These are phyloP conservation scores for Suillus hirtellus DNA, from an alignment of 768 basidiomycete genomes.

Conservation along the genomic window DNA sequence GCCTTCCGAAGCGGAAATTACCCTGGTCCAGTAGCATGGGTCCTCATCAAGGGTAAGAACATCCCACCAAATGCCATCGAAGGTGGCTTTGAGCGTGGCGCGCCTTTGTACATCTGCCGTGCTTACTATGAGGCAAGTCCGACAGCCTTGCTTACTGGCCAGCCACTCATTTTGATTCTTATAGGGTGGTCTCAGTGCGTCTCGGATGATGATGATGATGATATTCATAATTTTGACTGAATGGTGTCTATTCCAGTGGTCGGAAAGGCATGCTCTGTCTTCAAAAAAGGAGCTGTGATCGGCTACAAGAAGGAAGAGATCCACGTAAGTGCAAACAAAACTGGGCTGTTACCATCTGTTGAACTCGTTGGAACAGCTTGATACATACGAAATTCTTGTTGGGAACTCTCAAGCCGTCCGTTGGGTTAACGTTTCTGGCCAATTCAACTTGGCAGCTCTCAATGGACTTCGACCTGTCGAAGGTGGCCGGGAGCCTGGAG, in stretches of 20 bases:
- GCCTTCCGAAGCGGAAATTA: slow-evolving; percentile 47
- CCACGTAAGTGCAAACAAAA: slow-evolving; percentile 42
- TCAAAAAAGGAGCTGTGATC: slow-evolving; percentile 63
- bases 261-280: slow-evolving; percentile 61
- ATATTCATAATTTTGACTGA: not conserved
- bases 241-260: slow-evolving; percentile 43
- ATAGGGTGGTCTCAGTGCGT: slow-evolving; percentile 57
- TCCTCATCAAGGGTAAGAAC: slow-evolving; percentile 55
- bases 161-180: slow-evolving; percentile 14
- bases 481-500: slow-evolving; percentile 64
- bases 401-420: slow-evolving; percentile 55
- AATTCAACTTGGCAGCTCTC: slow-evolving; percentile 44
- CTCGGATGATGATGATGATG: not conserved
- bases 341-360: not conserved
- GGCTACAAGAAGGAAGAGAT: slow-evolving; percentile 61
- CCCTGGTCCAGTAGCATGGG: slow-evolving; percentile 57
- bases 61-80: slow-evolving; percentile 61
- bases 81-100: slow-evolving; percentile 54
- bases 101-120: slow-evolving; percentile 58
- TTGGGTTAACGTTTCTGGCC: slow-evolving; percentile 57
- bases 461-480: slow-evolving; percentile 54
- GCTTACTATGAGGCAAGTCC: slow-evolving; percentile 55
- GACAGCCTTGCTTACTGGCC: not conserved
- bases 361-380: slow-evolving; percentile 42
- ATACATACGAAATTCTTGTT: slow-evolving; percentile 68